A percentile compares a stretch with the other conserved stretches of the same genome.
These are phyloP conservation scores for Calocera viscosa DNA, from an alignment of 768 basidiomycete genomes.

Conservation along the genomic window DNA sequence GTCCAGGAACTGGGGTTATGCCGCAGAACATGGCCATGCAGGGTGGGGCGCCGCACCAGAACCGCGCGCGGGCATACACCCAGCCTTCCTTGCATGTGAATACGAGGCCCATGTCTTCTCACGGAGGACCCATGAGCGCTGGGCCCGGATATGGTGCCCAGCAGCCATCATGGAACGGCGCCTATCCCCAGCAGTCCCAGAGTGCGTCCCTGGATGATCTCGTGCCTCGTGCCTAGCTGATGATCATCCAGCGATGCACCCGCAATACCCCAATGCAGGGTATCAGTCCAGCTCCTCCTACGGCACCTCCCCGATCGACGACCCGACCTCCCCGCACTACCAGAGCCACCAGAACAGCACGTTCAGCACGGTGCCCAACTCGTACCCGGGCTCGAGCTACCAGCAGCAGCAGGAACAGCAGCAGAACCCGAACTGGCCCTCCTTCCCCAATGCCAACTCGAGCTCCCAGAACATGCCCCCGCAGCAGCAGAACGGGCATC, in stretches of 20 bases:
- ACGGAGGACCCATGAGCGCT: slow-evolving; percentile 10
- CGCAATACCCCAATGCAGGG: neutral
- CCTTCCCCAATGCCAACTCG: neutral
- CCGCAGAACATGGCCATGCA: neutral
- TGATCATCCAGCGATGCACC: neutral
- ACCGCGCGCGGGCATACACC: neutral
- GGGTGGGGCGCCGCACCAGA: neutral
- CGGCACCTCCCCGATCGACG: neutral
- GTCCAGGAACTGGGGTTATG: neutral
- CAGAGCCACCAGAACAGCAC: neutral
- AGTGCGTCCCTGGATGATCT: neutral
- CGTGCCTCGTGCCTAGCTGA: neutral
- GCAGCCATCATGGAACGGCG: slow-evolving; percentile 6
- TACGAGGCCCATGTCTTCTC: slow-evolving; percentile 8
- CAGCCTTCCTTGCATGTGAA: slow-evolving; percentile 7
- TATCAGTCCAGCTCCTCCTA: neutral
- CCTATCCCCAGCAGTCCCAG: slow-evolving; percentile 6
- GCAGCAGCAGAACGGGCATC: neutral
- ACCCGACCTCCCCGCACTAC: slow-evolving; percentile 4
- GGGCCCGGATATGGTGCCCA: neutral
- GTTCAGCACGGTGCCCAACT: neutral
- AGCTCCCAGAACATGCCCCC: neutral
- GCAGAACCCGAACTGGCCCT: slow-evolving; percentile 7
- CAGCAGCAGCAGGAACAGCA: neutral
- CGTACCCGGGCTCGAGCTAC: neutral